Evolutionary conservation across 2,329 filamentous ascomycete species (phyloP).

Genomic region (Penicillium sclerotigenum): DNA sequence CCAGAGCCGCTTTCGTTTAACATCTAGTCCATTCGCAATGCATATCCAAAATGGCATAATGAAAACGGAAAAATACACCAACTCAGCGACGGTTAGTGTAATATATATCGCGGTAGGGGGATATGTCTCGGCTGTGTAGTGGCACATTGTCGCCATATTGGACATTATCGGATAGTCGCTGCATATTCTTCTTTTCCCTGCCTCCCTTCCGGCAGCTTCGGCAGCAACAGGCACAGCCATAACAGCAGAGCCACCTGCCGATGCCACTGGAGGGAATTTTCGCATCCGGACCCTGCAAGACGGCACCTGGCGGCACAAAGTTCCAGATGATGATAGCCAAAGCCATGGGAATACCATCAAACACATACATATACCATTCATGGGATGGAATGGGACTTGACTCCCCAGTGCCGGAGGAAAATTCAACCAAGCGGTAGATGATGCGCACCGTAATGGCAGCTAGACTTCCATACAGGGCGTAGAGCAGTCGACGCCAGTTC

Average conservation of each 20-base stretch:
- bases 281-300: background rate
- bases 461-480: conserved; percentile 50
- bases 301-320: background rate
- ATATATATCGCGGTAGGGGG: background rate
- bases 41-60: no score
- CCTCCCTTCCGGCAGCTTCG: background rate
- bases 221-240: conserved; percentile 3
- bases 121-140: background rate
- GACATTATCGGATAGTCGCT: background rate
- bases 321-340: conserved; percentile 33
- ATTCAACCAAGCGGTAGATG: conserved; percentile 59
- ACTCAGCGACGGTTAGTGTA: background rate
- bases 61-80: background rate
- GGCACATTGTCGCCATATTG: background rate
- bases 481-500: conserved; percentile 1
- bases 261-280: conserved; percentile 4
- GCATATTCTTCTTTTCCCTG: background rate
- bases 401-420: conserved; percentile 45
- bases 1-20: background rate
- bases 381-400: conserved; percentile 40
- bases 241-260: background rate
- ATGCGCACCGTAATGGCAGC: conserved; percentile 53
- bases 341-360: conserved; percentile 43
- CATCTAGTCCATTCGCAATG: no score
- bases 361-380: conserved; percentile 39